phyloP scores from a whole-genome alignment of 352 stramenopile genomes.

The Phytophthora hybrid region DNA sequence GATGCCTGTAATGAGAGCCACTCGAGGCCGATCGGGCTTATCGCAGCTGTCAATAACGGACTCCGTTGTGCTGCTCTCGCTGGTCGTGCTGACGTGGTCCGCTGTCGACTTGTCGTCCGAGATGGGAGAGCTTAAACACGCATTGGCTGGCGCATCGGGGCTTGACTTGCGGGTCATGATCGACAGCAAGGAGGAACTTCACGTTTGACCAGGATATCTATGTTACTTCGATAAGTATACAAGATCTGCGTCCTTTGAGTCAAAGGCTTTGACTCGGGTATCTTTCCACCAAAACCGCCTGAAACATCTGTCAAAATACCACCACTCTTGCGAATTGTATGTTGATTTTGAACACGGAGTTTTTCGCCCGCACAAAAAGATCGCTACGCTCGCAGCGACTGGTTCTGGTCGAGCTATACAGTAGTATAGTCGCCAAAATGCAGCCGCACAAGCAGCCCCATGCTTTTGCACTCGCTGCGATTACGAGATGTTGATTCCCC shows the following conservation, averaged over 20 bases:
- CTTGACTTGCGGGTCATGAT: constrained; percentile 19
- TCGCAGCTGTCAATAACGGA: constrained; percentile 10
- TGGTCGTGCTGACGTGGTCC: constrained; percentile 31
- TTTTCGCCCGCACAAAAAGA: neutral
- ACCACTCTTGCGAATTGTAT: constrained; percentile 5
- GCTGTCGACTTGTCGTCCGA: constrained; percentile 17
- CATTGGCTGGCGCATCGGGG: neutral
- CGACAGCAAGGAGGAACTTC: neutral
- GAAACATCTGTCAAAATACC: neutral
- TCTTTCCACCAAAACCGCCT: constrained; percentile 37
- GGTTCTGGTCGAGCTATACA: neutral
- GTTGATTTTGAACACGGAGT: constrained; percentile 4
- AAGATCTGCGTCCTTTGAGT: neutral
- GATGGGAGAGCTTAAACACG: neutral
- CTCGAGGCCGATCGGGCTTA: constrained; percentile 27
- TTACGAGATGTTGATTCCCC: constrained; percentile 15
- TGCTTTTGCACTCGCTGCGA: neutral
- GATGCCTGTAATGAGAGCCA: constrained; percentile 98
- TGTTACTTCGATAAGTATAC: neutral
- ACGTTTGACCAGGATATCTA: constrained; percentile 25
- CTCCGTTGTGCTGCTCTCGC: constrained; percentile 16
- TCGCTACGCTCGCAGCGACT: neutral
- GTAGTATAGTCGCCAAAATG: neutral
- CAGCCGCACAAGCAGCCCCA: neutral
- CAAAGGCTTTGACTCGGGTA: too few relatives aligned